A percentile compares a stretch with the other conserved stretches of the same genome.
Conservation (phyloP, 2,329 filamentous ascomycete genomes). For the Curvularia spicifera region DNA sequence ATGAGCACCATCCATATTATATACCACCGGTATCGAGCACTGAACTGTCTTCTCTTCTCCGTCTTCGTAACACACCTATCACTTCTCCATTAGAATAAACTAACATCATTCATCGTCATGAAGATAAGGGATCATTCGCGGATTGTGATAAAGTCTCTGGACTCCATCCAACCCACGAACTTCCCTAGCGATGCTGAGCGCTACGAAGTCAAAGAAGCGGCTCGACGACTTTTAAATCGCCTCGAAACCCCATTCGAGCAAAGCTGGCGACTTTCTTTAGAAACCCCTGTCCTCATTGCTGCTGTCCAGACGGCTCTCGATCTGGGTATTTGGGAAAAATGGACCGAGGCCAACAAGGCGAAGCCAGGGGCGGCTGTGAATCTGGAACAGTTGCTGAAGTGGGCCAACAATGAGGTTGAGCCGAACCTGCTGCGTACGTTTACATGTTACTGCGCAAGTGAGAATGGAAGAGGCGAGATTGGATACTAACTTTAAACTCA, state of each 20-base stretch:
- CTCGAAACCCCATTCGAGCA: conserved; percentile 13
- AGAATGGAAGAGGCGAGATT: too few species aligned
- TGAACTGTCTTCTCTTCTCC: not conserved
- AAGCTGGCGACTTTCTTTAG: conserved; percentile 9
- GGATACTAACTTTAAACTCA: not conserved
- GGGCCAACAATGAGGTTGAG: conserved; percentile 7
- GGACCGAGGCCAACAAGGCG: conserved; percentile 7
- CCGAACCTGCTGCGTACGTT: conserved; percentile 6
- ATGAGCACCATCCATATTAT: not conserved
- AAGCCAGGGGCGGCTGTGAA: conserved; percentile 3
- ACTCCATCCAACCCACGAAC: not conserved
- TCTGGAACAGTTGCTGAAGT: conserved; percentile 5
- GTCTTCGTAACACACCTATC: too few species aligned
- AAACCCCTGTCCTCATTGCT: conserved; percentile 8
- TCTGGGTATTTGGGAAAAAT: conserved; percentile 10
- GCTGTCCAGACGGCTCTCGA: conserved; percentile 6
- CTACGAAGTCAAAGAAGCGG: conserved; percentile 12
- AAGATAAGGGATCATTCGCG: not conserved
- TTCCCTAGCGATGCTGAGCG: conserved; percentile 4
- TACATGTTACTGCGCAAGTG: too few species aligned
- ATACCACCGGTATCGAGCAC: not conserved
- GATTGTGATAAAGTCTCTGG: not conserved
- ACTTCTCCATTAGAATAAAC: not conserved
- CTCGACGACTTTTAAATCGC: conserved; percentile 3
- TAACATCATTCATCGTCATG: not conserved